These are phyloP conservation scores for Medicago arabica DNA, from an alignment of 306 rosid species.

Conservation along the genomic window DNA sequence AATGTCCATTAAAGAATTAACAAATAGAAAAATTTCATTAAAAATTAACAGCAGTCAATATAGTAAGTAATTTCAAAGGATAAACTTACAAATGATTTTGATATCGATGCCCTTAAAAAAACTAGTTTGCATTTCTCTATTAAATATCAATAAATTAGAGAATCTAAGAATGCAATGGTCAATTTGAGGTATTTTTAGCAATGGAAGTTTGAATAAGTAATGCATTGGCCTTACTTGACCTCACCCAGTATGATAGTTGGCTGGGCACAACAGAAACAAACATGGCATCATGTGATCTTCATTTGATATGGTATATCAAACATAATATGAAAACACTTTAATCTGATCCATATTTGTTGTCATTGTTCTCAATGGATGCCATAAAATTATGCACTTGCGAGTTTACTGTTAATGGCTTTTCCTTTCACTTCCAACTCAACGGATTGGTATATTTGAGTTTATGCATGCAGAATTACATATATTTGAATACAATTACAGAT, in stretches of 20 bases:
- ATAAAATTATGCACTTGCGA: background rate
- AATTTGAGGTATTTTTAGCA: background rate
- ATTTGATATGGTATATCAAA: slow-evolving; percentile 19
- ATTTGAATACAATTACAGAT: background rate
- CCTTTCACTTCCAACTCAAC: slow-evolving; percentile 21
- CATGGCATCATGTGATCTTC: slow-evolving; percentile 28
- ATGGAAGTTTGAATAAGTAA: slow-evolving; percentile 16
- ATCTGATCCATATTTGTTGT: slow-evolving; percentile 17
- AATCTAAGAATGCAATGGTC: slow-evolving; percentile 2
- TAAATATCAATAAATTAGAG: background rate
- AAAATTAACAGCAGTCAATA: background rate
- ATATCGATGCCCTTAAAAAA: background rate
- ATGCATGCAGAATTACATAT: background rate
- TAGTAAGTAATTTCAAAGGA: background rate
- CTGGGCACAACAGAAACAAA: background rate
- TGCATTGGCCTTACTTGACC: slow-evolving; percentile 14
- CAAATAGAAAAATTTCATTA: background rate
- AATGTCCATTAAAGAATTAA: background rate
- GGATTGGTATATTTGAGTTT: background rate
- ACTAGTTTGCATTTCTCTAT: background rate
- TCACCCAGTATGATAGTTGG: background rate
- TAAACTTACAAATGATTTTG: background rate
- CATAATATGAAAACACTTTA: background rate
- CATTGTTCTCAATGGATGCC: slow-evolving; percentile 7
- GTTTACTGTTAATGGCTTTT: slow-evolving; percentile 30